phyloP scores from a whole-genome alignment of 2,329 filamentous ascomycete genomes.

The Aspergillus pseudoviridinutans region DNA sequence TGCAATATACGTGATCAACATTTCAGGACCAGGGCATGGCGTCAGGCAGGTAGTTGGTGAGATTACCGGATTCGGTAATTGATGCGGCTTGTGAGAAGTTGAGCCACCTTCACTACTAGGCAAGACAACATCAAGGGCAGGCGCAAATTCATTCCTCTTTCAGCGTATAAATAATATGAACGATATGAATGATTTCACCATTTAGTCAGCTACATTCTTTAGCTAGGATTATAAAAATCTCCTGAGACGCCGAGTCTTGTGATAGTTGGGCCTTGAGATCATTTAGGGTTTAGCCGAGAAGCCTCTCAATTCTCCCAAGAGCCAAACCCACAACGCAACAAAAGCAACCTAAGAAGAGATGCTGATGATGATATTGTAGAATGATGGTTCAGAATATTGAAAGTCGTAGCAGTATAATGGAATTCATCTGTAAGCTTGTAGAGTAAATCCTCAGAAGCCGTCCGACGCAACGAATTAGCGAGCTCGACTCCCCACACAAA shows the following conservation, averaged over 20 bases:
- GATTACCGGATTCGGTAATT: conserved; percentile 16
- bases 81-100: conserved; percentile 2
- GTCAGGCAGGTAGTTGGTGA: neutral
- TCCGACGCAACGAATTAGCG: conserved; percentile 19
- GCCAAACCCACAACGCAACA: conserved; percentile 8
- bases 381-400: neutral
- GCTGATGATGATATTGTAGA: neutral
- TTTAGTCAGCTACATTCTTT: too few relatives aligned
- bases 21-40: neutral
- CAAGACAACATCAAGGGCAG: neutral
- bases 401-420: neutral
- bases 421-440: neutral
- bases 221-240: neutral
- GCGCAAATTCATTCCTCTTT: neutral
- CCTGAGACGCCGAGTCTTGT: neutral
- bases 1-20: neutral
- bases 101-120: neutral
- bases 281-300: conserved; percentile 41
- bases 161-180: neutral
- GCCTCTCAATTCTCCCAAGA: conserved; percentile 18
- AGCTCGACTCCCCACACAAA: conserved; percentile 25
- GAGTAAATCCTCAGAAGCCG: conserved; percentile 1
- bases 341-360: neutral
- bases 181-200: neutral
- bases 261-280: conserved; percentile 2